phyloP scores from a whole-genome alignment of 1,284 basidiomycete genomes.

The Moniliella sp. region DNA sequence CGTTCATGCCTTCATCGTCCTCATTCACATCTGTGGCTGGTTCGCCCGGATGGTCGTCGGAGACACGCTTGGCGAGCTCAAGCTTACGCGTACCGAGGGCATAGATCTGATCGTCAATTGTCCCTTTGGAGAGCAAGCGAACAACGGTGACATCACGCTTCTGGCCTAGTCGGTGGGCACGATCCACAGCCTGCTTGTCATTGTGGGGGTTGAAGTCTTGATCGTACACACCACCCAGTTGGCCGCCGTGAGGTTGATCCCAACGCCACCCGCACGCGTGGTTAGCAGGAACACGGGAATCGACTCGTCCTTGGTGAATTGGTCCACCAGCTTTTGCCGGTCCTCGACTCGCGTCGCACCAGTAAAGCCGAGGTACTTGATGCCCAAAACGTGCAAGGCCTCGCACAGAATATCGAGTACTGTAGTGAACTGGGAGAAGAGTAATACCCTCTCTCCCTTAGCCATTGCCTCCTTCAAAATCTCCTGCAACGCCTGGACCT shows the following conservation, averaged over 20 bases:
- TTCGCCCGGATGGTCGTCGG: too few species aligned
- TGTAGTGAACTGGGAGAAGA: constrained; percentile 56
- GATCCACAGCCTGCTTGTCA: constrained; percentile 85
- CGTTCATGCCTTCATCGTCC: too few species aligned
- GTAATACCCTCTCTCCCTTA: constrained; percentile 59
- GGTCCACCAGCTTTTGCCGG: constrained; percentile 76
- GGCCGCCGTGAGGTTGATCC: constrained; percentile 43
- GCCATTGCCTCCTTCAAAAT: constrained; percentile 51
- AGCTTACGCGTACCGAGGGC: constrained; percentile 13
- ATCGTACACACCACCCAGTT: constrained; percentile 53
- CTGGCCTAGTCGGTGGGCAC: constrained; percentile 93
- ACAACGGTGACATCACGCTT: constrained; percentile 68
- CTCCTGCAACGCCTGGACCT: constrained; percentile 53
- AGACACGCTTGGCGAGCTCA: constrained; percentile 22
- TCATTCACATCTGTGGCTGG: too few species aligned
- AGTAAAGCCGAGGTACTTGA: constrained; percentile 68
- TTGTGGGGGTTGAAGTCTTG: constrained; percentile 50
- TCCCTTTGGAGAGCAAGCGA: constrained; percentile 72
- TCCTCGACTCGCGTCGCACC: constrained; percentile 83
- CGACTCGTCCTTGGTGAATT: constrained; percentile 78
- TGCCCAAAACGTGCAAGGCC: constrained; percentile 54
- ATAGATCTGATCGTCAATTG: constrained; percentile 46
- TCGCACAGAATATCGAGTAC: constrained; percentile 51
- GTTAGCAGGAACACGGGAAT: constrained; percentile 83
- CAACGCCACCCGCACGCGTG: constrained; percentile 62